Base-by-base conservation (phyloP, 2,329 filamentous ascomycete genomes). In the Talaromyces sp. region DNA sequence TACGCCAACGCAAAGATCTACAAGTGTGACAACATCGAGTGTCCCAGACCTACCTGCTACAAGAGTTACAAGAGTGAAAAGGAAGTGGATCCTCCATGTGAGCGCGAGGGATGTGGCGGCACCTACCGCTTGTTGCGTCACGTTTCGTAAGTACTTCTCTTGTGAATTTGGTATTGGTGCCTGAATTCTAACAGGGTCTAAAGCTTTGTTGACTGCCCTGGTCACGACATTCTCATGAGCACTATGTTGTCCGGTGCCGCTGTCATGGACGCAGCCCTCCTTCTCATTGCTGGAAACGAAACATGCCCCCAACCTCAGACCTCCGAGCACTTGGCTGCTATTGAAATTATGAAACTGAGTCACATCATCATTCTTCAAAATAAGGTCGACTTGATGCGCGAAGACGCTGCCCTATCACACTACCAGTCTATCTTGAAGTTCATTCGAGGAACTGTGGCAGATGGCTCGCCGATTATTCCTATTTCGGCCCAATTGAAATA, bases 161-260 rank as follows among this genome's bases (percentile, higher is more conserved):
- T 35, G 9, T 13, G 11, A 17, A 7, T 10, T 37, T 22, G 37
- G 39, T 39, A 15, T 56, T 56, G 3, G n/a, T 63, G 43, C 11
- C 22, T 43, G 61, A 22, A 33, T 41, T 61, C 66, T 66, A 61
- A 67, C 56, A 31, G 45, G 5, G n/a, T 33, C 73, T 78, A 65
- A 68, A 94, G 92, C 17, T 99, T 98, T 79, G 95, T 98, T 72
- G 95, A 98, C 81, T 98, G 95, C 85, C 95, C 95, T 65, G 95
- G 95, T 81, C 95, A 99, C 91, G 95, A 99, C 83, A 99, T 99
- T 93, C 93, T 99, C 79, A 99, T 99, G 95, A 98, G 94, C 82
- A 99, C 95, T 74, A 99, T 99, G 95, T 89, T 99, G 85, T 99
- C 95, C 76, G 95, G 95, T 76, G 95, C 95, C 73, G 95, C 95